Evolutionary conservation across 169 alveolate genomes (phyloP), one percentile per base, ranked within the genome.

Genomic region (Eimeria maxima): DNA sequence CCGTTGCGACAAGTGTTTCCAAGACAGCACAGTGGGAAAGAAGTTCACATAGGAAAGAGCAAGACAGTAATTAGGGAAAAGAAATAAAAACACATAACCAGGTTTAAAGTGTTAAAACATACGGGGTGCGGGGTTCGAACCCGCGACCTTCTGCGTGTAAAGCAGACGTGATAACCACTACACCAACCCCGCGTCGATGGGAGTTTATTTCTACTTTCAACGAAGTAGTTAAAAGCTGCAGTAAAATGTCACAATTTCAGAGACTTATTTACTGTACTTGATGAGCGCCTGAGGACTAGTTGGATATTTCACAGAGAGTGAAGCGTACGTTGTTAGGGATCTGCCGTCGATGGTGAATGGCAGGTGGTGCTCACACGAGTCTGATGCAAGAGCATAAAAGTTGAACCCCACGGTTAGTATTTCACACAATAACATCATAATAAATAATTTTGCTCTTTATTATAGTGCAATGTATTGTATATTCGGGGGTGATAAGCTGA

Each of bases 101-200:
- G 7, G 20, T 3, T 1, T 33, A 20, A 4, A 8, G 0, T 18
- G n/a, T 0, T 8, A 55, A 71, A 60, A 8, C n/a, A 60, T 92
- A 92, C 95, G 88, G 95, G 88, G 95, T 92, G 97, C 96, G 98
- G 98, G 98, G 98, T 38, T 97, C 96, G 98, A 97, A 97, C 98
- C 98, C 97, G 97, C 97, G 97, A 95, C 97, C 97, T 97, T 97
- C 97, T 97, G 98, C 97, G 97, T 97, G 98, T 96, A 96, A 97
- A 96, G 98, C 97, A 95, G 97, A 94, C 95, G 98, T 95, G 97
- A 97, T 96, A 94, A 95, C 97, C 97, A 93, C 97, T 97, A 97
- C 95, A 92, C 95, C 92, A 92, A 92, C 95, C 88, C 95, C 88
- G 95, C 95, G 4, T 6, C 42, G 65, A 3, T 2, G n/a, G 55